Percentiles rank a stretch among this genome's conserved stretches.
Conservation (phyloP, 2,329 filamentous ascomycete species). For the Pyricularia pennisetigena region DNA sequence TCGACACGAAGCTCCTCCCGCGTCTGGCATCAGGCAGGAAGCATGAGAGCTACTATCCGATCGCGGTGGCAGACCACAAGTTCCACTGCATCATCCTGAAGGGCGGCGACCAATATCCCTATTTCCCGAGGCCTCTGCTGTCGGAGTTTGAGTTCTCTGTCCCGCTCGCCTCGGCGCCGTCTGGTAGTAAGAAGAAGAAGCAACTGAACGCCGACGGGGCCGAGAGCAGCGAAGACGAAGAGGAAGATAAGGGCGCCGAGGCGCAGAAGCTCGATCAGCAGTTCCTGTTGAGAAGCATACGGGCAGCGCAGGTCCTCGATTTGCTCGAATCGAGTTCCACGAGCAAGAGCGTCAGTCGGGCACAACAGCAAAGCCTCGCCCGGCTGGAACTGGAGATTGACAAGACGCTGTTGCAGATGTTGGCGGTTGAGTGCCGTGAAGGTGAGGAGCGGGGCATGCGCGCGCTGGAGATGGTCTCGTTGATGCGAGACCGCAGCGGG, state of each 20-base stretch:
- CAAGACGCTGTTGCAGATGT: constrained; percentile 78
- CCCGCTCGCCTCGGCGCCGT: constrained; percentile 51
- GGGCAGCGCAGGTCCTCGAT: constrained; percentile 67
- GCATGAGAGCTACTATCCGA: constrained; percentile 86
- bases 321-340: constrained; percentile 45
- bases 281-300: constrained; percentile 65
- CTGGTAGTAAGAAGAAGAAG: constrained; percentile 16
- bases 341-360: constrained; percentile 42
- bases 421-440: constrained; percentile 83
- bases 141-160: constrained; percentile 90
- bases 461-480: constrained; percentile 76
- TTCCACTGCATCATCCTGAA: constrained; percentile 99
- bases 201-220: constrained; percentile 16
- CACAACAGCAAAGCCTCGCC: constrained; percentile 39
- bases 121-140: constrained; percentile 81
- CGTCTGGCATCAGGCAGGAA: constrained; percentile 79
- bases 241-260: constrained; percentile 28
- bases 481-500: constrained; percentile 77
- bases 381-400: constrained; percentile 76
- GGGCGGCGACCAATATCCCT: constrained; percentile 84
- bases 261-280: constrained; percentile 64
- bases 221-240: constrained; percentile 21
- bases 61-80: constrained; percentile 80
- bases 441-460: constrained; percentile 93
- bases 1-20: constrained; percentile 78